A percentile compares a stretch with the other conserved stretches of the same genome.
Conservation (phyloP, 2,329 filamentous ascomycete genomes). For the Penicillium occitanis region DNA sequence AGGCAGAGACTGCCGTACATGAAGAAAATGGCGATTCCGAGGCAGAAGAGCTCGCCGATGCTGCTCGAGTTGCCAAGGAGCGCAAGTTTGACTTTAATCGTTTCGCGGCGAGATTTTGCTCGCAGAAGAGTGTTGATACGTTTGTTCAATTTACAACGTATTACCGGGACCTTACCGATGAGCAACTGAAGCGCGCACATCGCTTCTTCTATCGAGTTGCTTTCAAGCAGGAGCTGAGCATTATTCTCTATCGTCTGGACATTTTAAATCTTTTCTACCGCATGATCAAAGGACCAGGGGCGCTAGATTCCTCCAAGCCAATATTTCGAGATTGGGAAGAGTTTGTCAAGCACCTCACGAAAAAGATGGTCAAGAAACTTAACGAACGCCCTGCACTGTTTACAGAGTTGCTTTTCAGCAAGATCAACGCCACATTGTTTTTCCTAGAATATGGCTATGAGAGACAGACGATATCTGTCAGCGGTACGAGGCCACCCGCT, state of each 20-base stretch:
- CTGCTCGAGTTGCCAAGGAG: slow-evolving; percentile 71
- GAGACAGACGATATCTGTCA: slow-evolving; percentile 67
- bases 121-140: slow-evolving; percentile 82
- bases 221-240: slow-evolving; percentile 89
- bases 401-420: slow-evolving; percentile 93
- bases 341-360: slow-evolving; percentile 78
- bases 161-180: slow-evolving; percentile 74
- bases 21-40: slow-evolving; percentile 61
- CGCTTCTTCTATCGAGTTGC: slow-evolving; percentile 91
- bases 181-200: slow-evolving; percentile 87
- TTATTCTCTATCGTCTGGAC: slow-evolving; percentile 86
- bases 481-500: slow-evolving; percentile 67
- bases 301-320: slow-evolving; percentile 65
- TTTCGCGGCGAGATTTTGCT: slow-evolving; percentile 77
- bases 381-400: slow-evolving; percentile 81
- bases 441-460: slow-evolving; percentile 91
- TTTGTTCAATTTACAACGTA: slow-evolving; percentile 78
- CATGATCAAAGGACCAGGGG: slow-evolving; percentile 86
- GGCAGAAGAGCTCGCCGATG: slow-evolving; percentile 71
- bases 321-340: slow-evolving; percentile 89
- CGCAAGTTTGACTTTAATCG: slow-evolving; percentile 91
- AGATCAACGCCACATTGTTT: slow-evolving; percentile 76
- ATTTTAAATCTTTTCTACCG: slow-evolving; percentile 84
- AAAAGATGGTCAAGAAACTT: slow-evolving; percentile 78
- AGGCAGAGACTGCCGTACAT: slow-evolving; percentile 46